Percentiles rank a stretch among this genome's conserved stretches.
These are phyloP conservation scores for Solanum rostratum DNA, from an alignment of 257 asterid genomes.

Conservation along the genomic window DNA sequence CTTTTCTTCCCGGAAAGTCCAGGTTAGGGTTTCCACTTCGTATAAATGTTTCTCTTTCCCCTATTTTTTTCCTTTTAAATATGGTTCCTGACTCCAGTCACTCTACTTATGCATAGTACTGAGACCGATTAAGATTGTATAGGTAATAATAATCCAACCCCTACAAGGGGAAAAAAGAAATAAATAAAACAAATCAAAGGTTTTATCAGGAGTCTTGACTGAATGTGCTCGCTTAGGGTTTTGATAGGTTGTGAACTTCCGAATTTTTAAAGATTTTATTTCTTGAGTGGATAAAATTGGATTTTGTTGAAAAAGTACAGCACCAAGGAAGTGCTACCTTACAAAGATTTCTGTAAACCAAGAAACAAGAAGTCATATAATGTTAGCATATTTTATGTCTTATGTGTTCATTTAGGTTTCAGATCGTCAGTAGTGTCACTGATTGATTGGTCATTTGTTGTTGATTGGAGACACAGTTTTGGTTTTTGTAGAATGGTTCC, in stretches of 20 bases:
- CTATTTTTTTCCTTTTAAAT: no score
- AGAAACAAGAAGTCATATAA: background rate
- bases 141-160: background rate
- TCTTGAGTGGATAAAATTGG: background rate
- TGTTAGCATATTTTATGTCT: background rate
- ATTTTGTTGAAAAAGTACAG: background rate
- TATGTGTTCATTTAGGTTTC: background rate
- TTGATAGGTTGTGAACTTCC: background rate
- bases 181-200: background rate
- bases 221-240: background rate
- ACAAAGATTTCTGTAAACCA: background rate
- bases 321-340: background rate
- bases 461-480: background rate
- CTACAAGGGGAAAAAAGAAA: background rate
- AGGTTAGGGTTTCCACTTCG: conserved; percentile 38
- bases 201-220: background rate
- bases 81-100: background rate
- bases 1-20: conserved; percentile 67
- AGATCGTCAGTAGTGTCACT: background rate
- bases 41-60: background rate
- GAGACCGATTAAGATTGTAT: background rate
- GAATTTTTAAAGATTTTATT: background rate
- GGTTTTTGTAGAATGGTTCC: background rate
- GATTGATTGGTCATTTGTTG: background rate
- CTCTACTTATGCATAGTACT: background rate